Evolutionary conservation across 495 filamentous ascomycete genomes (phyloP).

Genomic region (Daldinia concentrica): DNA sequence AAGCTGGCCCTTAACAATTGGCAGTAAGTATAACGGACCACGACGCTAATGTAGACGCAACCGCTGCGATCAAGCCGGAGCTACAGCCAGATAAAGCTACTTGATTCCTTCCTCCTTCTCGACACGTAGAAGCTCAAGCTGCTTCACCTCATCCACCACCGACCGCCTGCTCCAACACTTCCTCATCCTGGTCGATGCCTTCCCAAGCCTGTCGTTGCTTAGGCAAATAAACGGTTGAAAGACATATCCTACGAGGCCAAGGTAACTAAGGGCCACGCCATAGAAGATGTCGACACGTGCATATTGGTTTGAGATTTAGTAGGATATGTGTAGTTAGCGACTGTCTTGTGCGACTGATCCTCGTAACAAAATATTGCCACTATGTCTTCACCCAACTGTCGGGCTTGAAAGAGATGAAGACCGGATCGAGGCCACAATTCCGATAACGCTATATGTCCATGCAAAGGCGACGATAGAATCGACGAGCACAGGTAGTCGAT

Average conservation of each 20-base stretch:
- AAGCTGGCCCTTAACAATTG: constrained; percentile 11
- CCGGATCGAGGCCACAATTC: constrained; percentile 18
- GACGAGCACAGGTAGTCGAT: constrained; percentile 21
- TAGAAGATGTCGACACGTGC: constrained; percentile 44
- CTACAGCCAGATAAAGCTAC: constrained; percentile 36
- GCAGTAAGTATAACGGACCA: constrained; percentile 1
- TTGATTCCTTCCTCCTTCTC: constrained; percentile 32
- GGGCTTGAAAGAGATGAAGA: constrained; percentile 24
- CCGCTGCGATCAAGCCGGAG: constrained; percentile 17
- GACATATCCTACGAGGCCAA: constrained; percentile 48
- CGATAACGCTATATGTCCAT: constrained; percentile 33
- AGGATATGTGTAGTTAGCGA: constrained; percentile 28
- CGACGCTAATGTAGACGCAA: constrained; percentile 21
- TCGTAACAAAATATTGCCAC: constrained; percentile 33
- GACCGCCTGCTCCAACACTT: constrained; percentile 45
- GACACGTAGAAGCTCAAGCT: constrained; percentile 32
- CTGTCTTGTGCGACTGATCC: constrained; percentile 26
- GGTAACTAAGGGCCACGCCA: constrained; percentile 36
- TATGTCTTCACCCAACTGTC: constrained; percentile 21
- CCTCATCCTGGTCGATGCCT: constrained; percentile 41
- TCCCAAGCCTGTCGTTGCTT: constrained; percentile 36
- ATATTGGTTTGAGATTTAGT: constrained; percentile 44
- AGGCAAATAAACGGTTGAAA: constrained; percentile 39
- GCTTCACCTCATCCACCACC: constrained; percentile 23
- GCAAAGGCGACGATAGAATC: constrained; percentile 29